phyloP scores from a whole-genome alignment of 176 grass and related monocot genomes.

The Ensete glaucum region DNA sequence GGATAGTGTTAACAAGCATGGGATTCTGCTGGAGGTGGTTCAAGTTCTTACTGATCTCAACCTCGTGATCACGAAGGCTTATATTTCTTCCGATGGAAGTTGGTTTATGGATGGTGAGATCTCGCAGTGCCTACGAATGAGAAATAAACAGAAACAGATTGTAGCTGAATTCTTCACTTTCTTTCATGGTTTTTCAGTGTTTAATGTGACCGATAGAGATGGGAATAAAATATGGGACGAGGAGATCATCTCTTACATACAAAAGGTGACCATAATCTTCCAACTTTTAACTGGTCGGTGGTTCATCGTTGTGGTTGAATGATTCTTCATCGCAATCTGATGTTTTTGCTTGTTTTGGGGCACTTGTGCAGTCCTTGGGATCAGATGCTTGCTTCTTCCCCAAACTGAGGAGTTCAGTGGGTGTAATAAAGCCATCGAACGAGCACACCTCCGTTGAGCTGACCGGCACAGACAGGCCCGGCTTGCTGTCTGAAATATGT shows the following conservation, averaged over 20 bases:
- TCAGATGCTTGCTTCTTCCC: constrained; percentile 14
- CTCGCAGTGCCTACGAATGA: neutral
- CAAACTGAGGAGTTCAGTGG: neutral
- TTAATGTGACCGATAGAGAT: constrained; percentile 65
- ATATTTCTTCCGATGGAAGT: constrained; percentile 78
- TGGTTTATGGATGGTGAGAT: constrained; percentile 89
- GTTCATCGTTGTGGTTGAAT: too few species aligned
- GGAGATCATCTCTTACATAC: constrained; percentile 56
- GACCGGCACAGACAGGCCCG: neutral
- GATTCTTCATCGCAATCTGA: too few species aligned
- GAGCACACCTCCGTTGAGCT: constrained; percentile 8
- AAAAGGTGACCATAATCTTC: constrained; percentile 35
- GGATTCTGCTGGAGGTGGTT: constrained; percentile 66
- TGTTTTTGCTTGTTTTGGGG: neutral
- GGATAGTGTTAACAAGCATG: constrained; percentile 75
- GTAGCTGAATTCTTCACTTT: neutral
- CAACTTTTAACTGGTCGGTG: too few species aligned
- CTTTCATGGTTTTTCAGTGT: constrained; percentile 38
- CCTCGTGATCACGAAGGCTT: constrained; percentile 70
- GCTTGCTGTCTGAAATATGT: constrained; percentile 6
- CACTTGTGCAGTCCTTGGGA: neutral
- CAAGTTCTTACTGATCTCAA: constrained; percentile 87
- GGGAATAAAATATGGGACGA: constrained; percentile 64
- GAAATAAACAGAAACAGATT: neutral
- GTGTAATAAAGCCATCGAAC: neutral